Conservation (phyloP, 495 filamentous ascomycete species). For the Aspergillus taichungensis region DNA sequence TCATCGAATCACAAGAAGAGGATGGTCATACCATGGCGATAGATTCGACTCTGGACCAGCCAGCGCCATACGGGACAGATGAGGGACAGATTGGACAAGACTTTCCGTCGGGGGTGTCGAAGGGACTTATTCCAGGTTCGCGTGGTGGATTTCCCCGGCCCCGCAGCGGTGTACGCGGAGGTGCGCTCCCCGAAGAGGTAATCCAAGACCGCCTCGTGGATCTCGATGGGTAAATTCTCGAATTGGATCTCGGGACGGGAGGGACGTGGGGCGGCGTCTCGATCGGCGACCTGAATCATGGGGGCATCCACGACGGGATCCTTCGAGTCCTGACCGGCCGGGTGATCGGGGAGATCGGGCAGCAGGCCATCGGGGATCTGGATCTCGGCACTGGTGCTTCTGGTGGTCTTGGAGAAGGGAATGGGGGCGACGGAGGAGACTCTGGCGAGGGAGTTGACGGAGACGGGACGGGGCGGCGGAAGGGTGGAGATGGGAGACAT, state of each 20-base stretch:
- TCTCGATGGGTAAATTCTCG: constrained; percentile 55
- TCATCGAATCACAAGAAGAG: not conserved
- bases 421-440: constrained; percentile 11
- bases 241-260: constrained; percentile 22
- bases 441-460: constrained; percentile 26
- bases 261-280: not conserved
- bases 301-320: constrained; percentile 5
- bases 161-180: constrained; percentile 42
- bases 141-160: constrained; percentile 35
- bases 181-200: constrained; percentile 58
- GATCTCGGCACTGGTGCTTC: constrained; percentile 21
- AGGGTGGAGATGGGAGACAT: constrained; percentile 21
- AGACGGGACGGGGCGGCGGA: constrained; percentile 27
- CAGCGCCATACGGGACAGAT: constrained; percentile 53
- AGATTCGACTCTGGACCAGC: constrained; percentile 59
- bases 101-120: constrained; percentile 57
- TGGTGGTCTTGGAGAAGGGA: constrained; percentile 14
- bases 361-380: constrained; percentile 15
- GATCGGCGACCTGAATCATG: not conserved
- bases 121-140: constrained; percentile 56
- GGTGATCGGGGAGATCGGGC: constrained; percentile 7
- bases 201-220: constrained; percentile 62
- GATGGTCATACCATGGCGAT: constrained; percentile 55
- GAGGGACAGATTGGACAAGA: constrained; percentile 55
- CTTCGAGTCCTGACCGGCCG: constrained; percentile 21